Percentiles rank a stretch among this genome's conserved stretches.
Conservation (phyloP, 2,329 filamentous ascomycete species). For the Endothia cerciana region DNA sequence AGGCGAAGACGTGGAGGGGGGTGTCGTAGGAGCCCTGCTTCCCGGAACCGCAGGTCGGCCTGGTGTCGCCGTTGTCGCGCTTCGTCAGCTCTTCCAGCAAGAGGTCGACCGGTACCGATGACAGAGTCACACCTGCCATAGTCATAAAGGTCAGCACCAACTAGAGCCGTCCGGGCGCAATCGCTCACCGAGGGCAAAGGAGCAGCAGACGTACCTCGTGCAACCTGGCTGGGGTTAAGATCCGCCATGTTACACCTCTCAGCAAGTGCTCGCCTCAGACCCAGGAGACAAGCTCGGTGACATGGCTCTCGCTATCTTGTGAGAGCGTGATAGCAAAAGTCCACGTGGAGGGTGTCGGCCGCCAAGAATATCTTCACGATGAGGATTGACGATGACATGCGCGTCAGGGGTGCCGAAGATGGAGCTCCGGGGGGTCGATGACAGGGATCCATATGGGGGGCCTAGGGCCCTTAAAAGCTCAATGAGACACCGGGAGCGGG, state of each 20-base stretch:
- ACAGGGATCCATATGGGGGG: not conserved
- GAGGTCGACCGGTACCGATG: conserved; percentile 55
- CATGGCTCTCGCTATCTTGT: not conserved
- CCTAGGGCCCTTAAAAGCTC: not conserved
- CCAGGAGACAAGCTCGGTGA: not conserved
- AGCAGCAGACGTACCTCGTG: conserved; percentile 13
- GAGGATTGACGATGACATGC: not conserved
- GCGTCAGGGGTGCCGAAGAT: not conserved
- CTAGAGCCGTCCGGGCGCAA: not conserved
- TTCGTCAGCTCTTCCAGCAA: conserved; percentile 57
- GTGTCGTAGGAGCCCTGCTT: conserved; percentile 65
- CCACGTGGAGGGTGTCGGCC: not conserved
- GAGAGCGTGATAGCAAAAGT: not conserved
- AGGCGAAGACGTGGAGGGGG: conserved; percentile 66
- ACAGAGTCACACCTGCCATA: conserved; percentile 46
- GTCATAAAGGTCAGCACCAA: conserved; percentile 2
- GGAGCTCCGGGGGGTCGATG: not conserved
- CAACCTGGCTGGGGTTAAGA: conserved; percentile 15
- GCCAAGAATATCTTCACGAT: not conserved
- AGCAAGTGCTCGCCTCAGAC: not conserved
- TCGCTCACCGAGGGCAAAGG: not conserved
- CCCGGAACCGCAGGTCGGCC: conserved; percentile 57
- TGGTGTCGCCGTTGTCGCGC: conserved; percentile 47
- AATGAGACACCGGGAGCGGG: not conserved
- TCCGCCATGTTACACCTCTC: conserved; percentile 18